Conservation (phyloP, 106 monocot genomes). For the Allium sativum region DNA sequence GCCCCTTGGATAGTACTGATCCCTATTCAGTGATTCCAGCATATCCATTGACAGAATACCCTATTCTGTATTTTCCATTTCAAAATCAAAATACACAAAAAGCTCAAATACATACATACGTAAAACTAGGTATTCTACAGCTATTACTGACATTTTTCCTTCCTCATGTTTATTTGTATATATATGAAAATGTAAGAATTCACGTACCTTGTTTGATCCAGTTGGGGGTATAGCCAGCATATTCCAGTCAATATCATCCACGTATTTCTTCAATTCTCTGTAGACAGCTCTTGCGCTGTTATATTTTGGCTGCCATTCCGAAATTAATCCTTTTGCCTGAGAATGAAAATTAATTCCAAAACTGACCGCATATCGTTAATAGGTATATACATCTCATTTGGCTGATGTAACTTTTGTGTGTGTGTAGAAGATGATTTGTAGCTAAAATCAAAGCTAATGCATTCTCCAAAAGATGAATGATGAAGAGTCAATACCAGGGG, state of each 20-base stretch:
- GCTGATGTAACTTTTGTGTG: too few species aligned
- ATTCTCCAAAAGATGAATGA: background rate
- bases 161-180: too few species aligned
- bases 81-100: too few species aligned
- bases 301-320: constrained; percentile 94
- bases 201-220: constrained; percentile 65
- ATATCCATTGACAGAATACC: too few species aligned
- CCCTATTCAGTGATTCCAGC: too few species aligned
- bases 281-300: constrained; percentile 96
- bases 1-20: too few species aligned
- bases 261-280: constrained; percentile 78
- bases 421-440: background rate
- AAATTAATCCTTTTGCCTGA: constrained; percentile 89
- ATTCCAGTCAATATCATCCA: constrained; percentile 99
- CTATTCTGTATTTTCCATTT: too few species aligned
- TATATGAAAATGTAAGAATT: background rate
- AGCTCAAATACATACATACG: too few species aligned
- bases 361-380: too few species aligned
- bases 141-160: too few species aligned
- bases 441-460: background rate
- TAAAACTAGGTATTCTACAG: too few species aligned
- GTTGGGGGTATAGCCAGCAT: constrained; percentile 88
- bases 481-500: constrained; percentile 50
- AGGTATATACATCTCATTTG: too few species aligned
- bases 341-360: background rate